A percentile compares a stretch with the other conserved stretches of the same genome.
Evolutionary conservation across 768 basidiomycete genomes (phyloP).

Genomic region (Mycena polygramma): DNA sequence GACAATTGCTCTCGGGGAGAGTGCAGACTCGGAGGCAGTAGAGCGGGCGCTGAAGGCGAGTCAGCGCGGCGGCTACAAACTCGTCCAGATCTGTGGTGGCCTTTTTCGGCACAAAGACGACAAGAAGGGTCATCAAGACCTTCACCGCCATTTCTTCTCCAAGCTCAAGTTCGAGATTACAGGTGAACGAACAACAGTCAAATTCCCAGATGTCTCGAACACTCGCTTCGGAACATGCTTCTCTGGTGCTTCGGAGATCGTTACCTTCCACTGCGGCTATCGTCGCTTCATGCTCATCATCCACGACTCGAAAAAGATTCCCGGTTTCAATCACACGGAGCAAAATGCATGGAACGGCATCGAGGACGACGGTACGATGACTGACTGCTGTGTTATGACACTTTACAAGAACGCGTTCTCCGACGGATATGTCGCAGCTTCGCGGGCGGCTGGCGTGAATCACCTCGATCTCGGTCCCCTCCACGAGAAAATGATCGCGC

Average conservation of each 20-base stretch:
- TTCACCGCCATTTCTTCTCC: constrained; percentile 22
- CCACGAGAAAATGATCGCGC: too few relatives aligned
- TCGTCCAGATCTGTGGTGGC: constrained; percentile 36
- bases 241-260: background rate
- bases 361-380: background rate
- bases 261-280: background rate
- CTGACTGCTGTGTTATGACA: background rate
- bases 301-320: background rate
- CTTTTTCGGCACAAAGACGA: constrained; percentile 34
- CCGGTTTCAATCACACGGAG: constrained; percentile 4
- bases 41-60: constrained; percentile 29
- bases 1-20: background rate
- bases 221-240: constrained; percentile 35
- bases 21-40: constrained; percentile 16
- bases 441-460: too few relatives aligned
- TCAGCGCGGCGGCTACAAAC: constrained; percentile 35
- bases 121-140: constrained; percentile 23
- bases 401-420: constrained; percentile 7
- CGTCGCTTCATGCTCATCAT: background rate
- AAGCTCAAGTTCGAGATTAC: constrained; percentile 3
- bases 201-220: constrained; percentile 39
- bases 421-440: background rate
- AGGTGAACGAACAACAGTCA: background rate
- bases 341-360: background rate
- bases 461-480: too few relatives aligned